Percentiles rank a stretch among this genome's conserved stretches.
Evolutionary conservation across 2,329 filamentous ascomycete species (phyloP).

Genomic region (Neofusicoccum ribis): DNA sequence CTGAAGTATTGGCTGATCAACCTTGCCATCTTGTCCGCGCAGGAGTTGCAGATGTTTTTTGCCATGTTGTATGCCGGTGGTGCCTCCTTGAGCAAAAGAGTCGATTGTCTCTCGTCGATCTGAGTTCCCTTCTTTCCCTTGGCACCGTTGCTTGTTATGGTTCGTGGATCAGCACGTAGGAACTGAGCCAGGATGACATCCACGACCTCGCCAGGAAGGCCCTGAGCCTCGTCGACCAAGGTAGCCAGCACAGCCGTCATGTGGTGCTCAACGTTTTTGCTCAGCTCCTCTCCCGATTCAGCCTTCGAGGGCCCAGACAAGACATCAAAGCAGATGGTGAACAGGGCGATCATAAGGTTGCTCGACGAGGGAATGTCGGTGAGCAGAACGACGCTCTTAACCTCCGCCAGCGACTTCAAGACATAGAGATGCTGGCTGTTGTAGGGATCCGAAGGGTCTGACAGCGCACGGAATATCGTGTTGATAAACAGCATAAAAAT

Average conservation of each 20-base stretch:
- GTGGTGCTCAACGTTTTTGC: constrained; percentile 90
- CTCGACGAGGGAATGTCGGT: constrained; percentile 84
- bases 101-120: constrained; percentile 76
- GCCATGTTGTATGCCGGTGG: constrained; percentile 96
- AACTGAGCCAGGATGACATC: constrained; percentile 97
- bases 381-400: constrained; percentile 91
- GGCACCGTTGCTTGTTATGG: constrained; percentile 39
- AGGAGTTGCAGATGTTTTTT: constrained; percentile 86
- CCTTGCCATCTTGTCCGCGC: constrained; percentile 89
- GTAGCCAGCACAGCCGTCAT: constrained; percentile 84
- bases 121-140: constrained; percentile 56
- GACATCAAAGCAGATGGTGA: constrained; percentile 88
- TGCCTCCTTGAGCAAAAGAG: constrained; percentile 80
- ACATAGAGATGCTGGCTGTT: constrained; percentile 92
- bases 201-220: constrained; percentile 77
- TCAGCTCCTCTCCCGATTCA: constrained; percentile 75
- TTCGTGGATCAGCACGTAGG: constrained; percentile 75
- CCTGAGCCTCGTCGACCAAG: constrained; percentile 80
- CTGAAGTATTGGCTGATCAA: constrained; percentile 97
- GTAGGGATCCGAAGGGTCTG: constrained; percentile 85
- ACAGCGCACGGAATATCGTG: constrained; percentile 78
- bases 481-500: constrained; percentile 89
- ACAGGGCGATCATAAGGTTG: constrained; percentile 72
- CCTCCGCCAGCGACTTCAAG: constrained; percentile 81
- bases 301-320: constrained; percentile 76